phyloP scores from a whole-genome alignment of 306 rosid species.

The Dalbergia cochinchinensis region DNA sequence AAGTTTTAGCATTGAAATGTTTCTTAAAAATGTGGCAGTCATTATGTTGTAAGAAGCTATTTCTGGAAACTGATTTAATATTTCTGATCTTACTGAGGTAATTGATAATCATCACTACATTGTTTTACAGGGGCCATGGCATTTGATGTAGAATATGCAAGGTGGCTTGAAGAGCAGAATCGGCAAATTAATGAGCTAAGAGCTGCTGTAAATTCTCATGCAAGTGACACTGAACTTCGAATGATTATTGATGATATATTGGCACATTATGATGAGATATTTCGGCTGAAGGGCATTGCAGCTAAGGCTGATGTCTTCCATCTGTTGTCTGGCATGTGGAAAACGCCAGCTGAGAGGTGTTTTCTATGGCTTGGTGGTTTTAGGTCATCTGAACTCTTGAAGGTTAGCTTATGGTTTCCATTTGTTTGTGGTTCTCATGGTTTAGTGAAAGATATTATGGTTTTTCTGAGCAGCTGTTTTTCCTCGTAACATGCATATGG shows the following conservation, averaged over 20 bases:
- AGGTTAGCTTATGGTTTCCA: conserved; percentile 61
- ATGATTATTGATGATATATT: conserved; percentile 80
- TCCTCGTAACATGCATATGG: not conserved
- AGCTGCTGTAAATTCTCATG: conserved; percentile 96
- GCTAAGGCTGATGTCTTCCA: conserved; percentile 98
- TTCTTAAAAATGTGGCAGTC: conserved; percentile 13
- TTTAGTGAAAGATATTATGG: conserved; percentile 20
- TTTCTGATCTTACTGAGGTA: conserved; percentile 35
- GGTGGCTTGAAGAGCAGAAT: conserved; percentile 96
- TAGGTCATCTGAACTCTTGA: conserved; percentile 92
- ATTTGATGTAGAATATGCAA: conserved; percentile 89
- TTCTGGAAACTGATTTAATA: conserved; percentile 3
- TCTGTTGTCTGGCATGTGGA: conserved; percentile 98
- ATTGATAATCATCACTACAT: conserved; percentile 1
- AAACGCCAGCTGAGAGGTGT: conserved; percentile 98
- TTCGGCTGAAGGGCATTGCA: conserved; percentile 80
- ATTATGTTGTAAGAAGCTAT: conserved; percentile 16
- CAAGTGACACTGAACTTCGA: conserved; percentile 96
- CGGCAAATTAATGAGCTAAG: conserved; percentile 88
- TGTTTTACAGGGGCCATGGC: conserved; percentile 87
- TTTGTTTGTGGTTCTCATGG: conserved; percentile 30
- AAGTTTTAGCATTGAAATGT: conserved; percentile 39
- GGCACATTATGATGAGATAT: conserved; percentile 91
- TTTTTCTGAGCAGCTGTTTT: not conserved
- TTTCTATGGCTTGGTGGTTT: conserved; percentile 98